Conservation (phyloP, 768 basidiomycete species). For the Rossbeevera mucosa region DNA sequence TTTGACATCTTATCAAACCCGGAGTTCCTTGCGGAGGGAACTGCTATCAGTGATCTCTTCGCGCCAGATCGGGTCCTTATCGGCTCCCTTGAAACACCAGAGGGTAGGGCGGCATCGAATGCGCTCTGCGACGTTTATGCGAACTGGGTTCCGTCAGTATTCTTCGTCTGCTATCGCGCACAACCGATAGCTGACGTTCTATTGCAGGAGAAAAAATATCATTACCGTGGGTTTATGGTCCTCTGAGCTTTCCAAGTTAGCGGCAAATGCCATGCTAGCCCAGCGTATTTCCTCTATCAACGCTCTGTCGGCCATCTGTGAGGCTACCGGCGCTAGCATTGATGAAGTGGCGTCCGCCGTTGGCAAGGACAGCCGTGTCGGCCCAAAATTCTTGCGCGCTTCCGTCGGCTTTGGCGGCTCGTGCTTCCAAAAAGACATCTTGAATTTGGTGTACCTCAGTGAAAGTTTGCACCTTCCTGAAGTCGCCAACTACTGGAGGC, state of each 20-base stretch:
- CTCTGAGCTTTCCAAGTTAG: conserved; percentile 96
- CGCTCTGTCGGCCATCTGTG: conserved; percentile 96
- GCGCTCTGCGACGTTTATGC: conserved; percentile 80
- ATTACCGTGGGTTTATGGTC: conserved; percentile 97
- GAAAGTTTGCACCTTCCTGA: conserved; percentile 94
- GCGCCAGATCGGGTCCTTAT: conserved; percentile 94
- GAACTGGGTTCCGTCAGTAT: conserved; percentile 91
- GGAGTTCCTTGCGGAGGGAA: conserved; percentile 98
- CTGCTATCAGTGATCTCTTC: conserved; percentile 87
- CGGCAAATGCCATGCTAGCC: conserved; percentile 98
- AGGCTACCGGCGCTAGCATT: conserved; percentile 97
- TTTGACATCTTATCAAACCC: conserved; percentile 99
- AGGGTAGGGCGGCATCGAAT: conserved; percentile 77
- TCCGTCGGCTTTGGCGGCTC: conserved; percentile 96
- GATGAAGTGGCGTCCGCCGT: conserved; percentile 96
- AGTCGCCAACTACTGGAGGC: conserved; percentile 95
- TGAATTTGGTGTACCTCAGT: conserved; percentile 96
- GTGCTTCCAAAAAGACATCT: conserved; percentile 99
- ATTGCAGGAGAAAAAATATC: conserved; percentile 61
- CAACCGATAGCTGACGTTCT: not conserved
- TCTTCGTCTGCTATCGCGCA: not conserved
- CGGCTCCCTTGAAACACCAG: conserved; percentile 86
- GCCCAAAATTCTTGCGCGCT: conserved; percentile 92
- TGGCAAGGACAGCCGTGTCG: conserved; percentile 89
- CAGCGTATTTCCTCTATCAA: conserved; percentile 99